These are phyloP conservation scores for Clonostachys rosea DNA, from an alignment of 2,329 filamentous ascomycete genomes.

Conservation along the genomic window DNA sequence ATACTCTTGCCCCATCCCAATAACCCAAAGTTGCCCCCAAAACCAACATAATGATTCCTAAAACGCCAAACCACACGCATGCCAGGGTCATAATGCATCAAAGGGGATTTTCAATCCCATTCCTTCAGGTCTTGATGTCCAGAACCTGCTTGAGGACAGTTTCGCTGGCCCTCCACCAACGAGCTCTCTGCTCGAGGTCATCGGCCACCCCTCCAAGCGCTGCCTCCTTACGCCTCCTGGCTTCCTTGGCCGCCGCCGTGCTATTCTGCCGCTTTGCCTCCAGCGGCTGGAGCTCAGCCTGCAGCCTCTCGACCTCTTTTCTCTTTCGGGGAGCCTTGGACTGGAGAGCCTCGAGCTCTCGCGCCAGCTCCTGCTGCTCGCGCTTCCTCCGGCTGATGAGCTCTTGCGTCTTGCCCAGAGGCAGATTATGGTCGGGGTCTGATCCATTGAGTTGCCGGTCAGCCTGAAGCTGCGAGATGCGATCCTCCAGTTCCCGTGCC, in stretches of 20 bases:
- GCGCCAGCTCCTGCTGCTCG: conserved; percentile 51
- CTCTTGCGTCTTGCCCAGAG: conserved; percentile 50
- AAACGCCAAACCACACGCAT: too few relatives aligned
- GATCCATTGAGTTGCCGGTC: conserved; percentile 24
- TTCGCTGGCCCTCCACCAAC: conserved; percentile 73
- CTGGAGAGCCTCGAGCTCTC: conserved; percentile 59
- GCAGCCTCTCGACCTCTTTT: conserved; percentile 62
- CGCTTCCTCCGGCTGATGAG: conserved; percentile 45
- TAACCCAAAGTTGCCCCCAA: too few relatives aligned
- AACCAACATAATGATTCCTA: too few relatives aligned
- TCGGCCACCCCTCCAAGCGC: conserved; percentile 63
- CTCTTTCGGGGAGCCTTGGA: conserved; percentile 60
- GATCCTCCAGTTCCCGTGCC: conserved; percentile 41
- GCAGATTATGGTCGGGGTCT: conserved; percentile 41
- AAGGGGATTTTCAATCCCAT: not conserved
- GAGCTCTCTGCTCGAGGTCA: conserved; percentile 69
- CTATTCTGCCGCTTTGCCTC: conserved; percentile 63
- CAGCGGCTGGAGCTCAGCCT: conserved; percentile 63
- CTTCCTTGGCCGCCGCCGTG: conserved; percentile 65
- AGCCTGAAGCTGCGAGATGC: conserved; percentile 37
- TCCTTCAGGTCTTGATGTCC: conserved; percentile 39
- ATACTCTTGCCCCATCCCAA: too few relatives aligned
- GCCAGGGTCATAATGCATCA: too few relatives aligned
- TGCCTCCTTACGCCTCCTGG: conserved; percentile 62
- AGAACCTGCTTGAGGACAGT: conserved; percentile 57